Base-by-base conservation (phyloP, 306 rosid species). In the Heteromeles arbutifolia region DNA sequence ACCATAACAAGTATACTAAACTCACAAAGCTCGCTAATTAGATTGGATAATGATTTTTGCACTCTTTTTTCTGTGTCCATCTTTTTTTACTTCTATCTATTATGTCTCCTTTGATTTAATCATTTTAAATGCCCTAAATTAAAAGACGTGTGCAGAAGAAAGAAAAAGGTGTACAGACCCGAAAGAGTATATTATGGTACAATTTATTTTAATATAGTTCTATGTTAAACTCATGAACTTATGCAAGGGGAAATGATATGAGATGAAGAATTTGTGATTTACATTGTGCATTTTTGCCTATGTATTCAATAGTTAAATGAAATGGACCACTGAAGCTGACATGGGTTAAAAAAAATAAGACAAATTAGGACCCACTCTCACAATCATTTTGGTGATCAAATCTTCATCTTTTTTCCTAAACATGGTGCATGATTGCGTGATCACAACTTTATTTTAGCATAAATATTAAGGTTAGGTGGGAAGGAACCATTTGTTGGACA, bases 381-480 rank as follows among this genome's bases (percentile, higher is more conserved):
- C 74, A 34, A 70, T 85, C 77, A 73, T 68, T 72, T 69, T 44
- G 12, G 53, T 22, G 24, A 32, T 72, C 56, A 67, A 21, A 39
- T 32, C 52, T 72, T 67, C 77, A 74, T 58, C 77, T 17, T 56
- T 8, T 64, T 17, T 52, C 37, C 37, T 22, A 73, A 70, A 22
- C 19, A 70, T 4, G 54, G 37, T 61, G 69, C 63, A 61, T 85
- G 61, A 69, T 64, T 52, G 66, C 65, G 50, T 65, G 28, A 39
- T 54, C 62, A 65, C 44, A 67, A 69, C 68, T 68, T 78, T 59
- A n/a, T 69, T 45, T 76, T 78, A 59, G 24, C 61, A 59, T 67
- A 77, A 6, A 67, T 44, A 67, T 72, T 81, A 62, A 77, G 50
- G 79, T 84, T 82, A 74, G 90, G 90, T 82, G 72, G 65, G 56